Percentiles rank a stretch among this genome's conserved stretches.
These are phyloP conservation scores for Cutaneotrichosporon sp. DNA, from an alignment of 1,284 basidiomycete genomes.

Conservation along the genomic window DNA sequence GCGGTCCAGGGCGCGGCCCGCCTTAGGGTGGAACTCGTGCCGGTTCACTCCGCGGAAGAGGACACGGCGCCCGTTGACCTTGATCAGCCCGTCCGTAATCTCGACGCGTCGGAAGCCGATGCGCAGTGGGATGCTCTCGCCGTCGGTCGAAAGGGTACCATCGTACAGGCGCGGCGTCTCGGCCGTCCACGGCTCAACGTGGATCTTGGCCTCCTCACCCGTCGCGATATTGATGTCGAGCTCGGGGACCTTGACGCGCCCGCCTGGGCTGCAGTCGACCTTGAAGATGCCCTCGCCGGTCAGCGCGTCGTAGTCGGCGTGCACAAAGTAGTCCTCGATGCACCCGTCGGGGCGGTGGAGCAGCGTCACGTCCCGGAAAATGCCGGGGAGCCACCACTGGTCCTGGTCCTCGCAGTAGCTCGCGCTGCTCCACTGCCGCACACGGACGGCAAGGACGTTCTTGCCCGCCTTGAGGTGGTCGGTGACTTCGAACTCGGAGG, in stretches of 20 bases:
- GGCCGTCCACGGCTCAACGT: constrained; percentile 30
- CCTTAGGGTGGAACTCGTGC: constrained; percentile 33
- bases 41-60: constrained; percentile 32
- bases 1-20: constrained; percentile 21
- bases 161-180: constrained; percentile 28
- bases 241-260: constrained; percentile 26
- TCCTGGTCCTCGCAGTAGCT: constrained; percentile 34
- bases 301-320: constrained; percentile 22
- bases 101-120: constrained; percentile 34
- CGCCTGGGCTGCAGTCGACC: constrained; percentile 25
- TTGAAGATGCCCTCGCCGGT: constrained; percentile 23
- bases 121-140: constrained; percentile 26
- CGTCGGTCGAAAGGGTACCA: background rate
- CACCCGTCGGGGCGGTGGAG: constrained; percentile 24
- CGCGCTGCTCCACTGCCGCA: constrained; percentile 28
- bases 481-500: constrained; percentile 30
- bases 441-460: constrained; percentile 26
- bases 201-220: constrained; percentile 3
- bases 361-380: constrained; percentile 30
- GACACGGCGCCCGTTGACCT: constrained; percentile 32
- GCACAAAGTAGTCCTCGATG: constrained; percentile 29
- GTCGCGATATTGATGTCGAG: constrained; percentile 25
- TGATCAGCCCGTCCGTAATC: constrained; percentile 25
- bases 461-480: background rate
- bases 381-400: constrained; percentile 35